Percentiles rank a stretch among this genome's conserved stretches.
Conservation (phyloP, 805 yeast species). For the Yarrowia sp. region DNA sequence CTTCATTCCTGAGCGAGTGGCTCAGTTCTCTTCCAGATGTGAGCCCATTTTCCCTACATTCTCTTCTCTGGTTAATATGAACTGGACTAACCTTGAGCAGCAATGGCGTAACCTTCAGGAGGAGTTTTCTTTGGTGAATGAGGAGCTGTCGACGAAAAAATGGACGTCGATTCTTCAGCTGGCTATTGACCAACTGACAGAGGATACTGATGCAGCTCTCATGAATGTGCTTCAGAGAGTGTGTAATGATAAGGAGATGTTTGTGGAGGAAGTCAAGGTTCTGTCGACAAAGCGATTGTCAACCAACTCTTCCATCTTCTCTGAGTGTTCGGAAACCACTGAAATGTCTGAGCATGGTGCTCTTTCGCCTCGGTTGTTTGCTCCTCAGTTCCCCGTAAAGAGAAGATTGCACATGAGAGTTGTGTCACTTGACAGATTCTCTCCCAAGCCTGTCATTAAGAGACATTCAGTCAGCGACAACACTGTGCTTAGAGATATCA, state of each 20-base stretch:
- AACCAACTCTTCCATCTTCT: constrained; percentile 14
- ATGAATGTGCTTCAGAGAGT: neutral
- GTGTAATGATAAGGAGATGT: constrained; percentile 4
- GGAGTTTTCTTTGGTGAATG: constrained; percentile 30
- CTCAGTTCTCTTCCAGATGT: constrained; percentile 31
- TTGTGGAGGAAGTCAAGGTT: neutral
- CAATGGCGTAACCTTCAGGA: constrained; percentile 27
- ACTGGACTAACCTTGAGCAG: constrained; percentile 30
- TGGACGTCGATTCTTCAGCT: constrained; percentile 30
- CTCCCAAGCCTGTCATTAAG: constrained; percentile 21
- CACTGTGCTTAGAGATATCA: neutral
- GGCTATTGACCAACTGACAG: constrained; percentile 2
- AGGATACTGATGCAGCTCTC: neutral
- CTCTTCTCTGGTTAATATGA: constrained; percentile 27
- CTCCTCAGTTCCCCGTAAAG: neutral
- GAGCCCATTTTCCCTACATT: constrained; percentile 31
- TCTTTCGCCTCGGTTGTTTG: neutral
- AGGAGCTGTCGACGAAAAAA: constrained; percentile 32
- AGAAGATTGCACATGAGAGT: constrained; percentile 21
- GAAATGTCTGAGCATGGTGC: constrained; percentile 13
- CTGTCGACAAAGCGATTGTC: constrained; percentile 5
- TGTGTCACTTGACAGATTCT: constrained; percentile 7
- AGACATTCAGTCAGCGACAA: constrained; percentile 8
- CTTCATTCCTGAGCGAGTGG: constrained; percentile 33
- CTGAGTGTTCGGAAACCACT: constrained; percentile 12